A percentile compares a stretch with the other conserved stretches of the same genome.
These are phyloP conservation scores for Tetrastigma voinierianum DNA, from an alignment of 164 flowering plant species.

Conservation along the genomic window DNA sequence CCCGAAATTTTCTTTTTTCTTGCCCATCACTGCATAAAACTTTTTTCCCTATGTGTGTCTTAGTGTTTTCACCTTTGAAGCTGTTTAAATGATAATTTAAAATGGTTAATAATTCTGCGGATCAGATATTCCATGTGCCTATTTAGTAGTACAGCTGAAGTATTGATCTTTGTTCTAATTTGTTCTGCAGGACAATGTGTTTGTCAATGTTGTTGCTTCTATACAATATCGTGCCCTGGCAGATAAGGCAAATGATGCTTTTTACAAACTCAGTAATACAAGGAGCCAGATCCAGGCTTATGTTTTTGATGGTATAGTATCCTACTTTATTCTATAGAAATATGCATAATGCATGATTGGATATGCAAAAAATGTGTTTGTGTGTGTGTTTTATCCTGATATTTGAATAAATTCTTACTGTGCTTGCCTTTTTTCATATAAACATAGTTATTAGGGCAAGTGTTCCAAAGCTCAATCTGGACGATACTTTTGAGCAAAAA, in stretches of 20 bases:
- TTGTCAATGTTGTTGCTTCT: conserved; percentile 76
- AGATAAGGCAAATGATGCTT: conserved; percentile 62
- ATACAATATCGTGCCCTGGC: conserved; percentile 68
- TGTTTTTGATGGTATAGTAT: conserved; percentile 63
- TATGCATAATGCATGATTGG: neutral
- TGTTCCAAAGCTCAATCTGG: conserved; percentile 59
- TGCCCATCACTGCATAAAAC: too few species aligned
- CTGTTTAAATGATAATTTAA: neutral
- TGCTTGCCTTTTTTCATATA: neutral
- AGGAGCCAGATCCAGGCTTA: conserved; percentile 66
- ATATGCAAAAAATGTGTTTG: too few species aligned
- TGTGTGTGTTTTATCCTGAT: too few species aligned
- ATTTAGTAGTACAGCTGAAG: neutral
- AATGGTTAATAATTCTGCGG: neutral
- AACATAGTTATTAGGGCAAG: conserved; percentile 60
- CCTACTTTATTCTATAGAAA: neutral
- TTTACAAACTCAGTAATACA: conserved; percentile 63
- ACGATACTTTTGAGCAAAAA: conserved; percentile 68
- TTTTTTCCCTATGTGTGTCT: too few species aligned
- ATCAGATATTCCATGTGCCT: neutral
- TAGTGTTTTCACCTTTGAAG: too few species aligned
- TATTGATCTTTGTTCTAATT: neutral
- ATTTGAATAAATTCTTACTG: neutral
- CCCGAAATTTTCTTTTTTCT: too few species aligned
- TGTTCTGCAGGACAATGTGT: conserved; percentile 61